A percentile compares a stretch with the other conserved stretches of the same genome.
Evolutionary conservation across 176 grass and related monocot genomes (phyloP).

Genomic region (Triticum urartu): DNA sequence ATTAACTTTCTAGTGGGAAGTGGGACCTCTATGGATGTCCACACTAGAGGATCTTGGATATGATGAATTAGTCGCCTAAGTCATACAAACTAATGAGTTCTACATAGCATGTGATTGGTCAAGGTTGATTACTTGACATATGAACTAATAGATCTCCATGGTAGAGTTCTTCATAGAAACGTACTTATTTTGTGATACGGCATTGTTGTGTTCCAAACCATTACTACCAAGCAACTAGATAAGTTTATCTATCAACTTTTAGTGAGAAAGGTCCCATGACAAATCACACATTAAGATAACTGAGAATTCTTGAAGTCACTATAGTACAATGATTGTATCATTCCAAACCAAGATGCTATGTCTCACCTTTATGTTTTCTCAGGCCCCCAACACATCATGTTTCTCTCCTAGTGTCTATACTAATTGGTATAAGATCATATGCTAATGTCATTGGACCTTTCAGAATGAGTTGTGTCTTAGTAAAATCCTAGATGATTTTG

Average conservation of each 20-base stretch:
- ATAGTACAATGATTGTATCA: background rate
- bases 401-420: background rate
- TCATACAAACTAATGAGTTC: background rate
- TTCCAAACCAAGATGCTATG: background rate
- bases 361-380: background rate
- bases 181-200: background rate
- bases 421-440: background rate
- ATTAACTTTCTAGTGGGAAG: background rate
- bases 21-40: too few relatives aligned
- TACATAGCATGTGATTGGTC: background rate
- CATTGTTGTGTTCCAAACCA: too few relatives aligned
- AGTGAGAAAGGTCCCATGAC: too few relatives aligned
- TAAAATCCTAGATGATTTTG: background rate
- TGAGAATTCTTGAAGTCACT: background rate
- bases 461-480: background rate
- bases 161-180: background rate
- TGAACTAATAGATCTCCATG: background rate
- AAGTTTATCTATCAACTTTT: too few relatives aligned
- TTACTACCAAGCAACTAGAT: too few relatives aligned
- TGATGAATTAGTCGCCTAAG: background rate
- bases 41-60: background rate
- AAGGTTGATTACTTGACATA: background rate
- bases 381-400: background rate
- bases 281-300: too few relatives aligned
- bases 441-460: background rate